Conservation (phyloP, 148 eudicot species). For the Beta vulgaris region DNA sequence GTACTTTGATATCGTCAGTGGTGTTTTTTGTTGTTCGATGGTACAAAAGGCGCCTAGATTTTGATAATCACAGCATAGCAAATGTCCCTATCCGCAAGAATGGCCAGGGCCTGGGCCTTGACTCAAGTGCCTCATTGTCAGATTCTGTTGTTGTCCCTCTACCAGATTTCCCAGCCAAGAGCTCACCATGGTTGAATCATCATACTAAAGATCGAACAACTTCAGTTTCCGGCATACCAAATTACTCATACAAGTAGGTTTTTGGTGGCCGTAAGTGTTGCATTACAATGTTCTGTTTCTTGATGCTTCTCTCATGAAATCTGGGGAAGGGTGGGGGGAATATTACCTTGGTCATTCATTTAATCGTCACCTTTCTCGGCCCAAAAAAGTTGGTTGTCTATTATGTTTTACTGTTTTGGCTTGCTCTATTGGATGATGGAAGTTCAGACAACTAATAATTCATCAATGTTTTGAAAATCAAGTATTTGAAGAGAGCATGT, state of each 20-base stretch:
- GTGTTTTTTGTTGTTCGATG: slow-evolving; percentile 55
- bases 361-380: not conserved
- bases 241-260: slow-evolving; percentile 84
- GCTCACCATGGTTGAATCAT: slow-evolving; percentile 60
- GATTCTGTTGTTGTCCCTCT: slow-evolving; percentile 40
- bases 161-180: slow-evolving; percentile 38
- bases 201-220: slow-evolving; percentile 53
- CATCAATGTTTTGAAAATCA: not conserved
- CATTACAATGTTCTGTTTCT: not conserved
- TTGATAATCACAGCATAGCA: slow-evolving; percentile 28
- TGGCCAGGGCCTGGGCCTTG: slow-evolving; percentile 46
- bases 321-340: not conserved
- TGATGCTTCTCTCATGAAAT: not conserved
- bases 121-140: slow-evolving; percentile 55
- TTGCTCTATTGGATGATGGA: not conserved
- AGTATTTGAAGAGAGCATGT: not conserved
- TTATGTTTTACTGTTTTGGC: not conserved
- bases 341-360: not conserved
- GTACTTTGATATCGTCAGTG: slow-evolving; percentile 52
- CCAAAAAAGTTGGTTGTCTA: not conserved
- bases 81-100: slow-evolving; percentile 61
- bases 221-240: slow-evolving; percentile 75
- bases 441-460: not conserved
- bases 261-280: not conserved
- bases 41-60: slow-evolving; percentile 58